These are phyloP conservation scores for Ramichloridium luteum DNA, from an alignment of 2,329 filamentous ascomycete genomes.

Conservation along the genomic window DNA sequence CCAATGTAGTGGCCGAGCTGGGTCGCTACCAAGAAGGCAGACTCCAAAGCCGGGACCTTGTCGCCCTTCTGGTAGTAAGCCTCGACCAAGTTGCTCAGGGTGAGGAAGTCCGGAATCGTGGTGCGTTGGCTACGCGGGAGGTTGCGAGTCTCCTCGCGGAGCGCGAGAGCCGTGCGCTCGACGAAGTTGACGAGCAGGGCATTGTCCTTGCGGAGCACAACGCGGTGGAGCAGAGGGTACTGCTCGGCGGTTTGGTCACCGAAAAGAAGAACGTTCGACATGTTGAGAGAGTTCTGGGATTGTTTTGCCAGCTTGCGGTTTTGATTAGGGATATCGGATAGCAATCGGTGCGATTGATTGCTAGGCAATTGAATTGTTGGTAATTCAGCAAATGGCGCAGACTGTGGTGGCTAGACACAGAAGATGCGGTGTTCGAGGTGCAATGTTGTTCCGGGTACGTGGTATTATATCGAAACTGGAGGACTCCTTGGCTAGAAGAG, in stretches of 20 bases:
- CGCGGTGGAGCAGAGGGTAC: conserved; percentile 45
- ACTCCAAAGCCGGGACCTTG: conserved; percentile 53
- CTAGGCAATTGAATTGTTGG: too few relatives aligned
- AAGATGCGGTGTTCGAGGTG: conserved; percentile 4
- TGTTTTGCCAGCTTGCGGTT: background rate
- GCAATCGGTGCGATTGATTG: too few relatives aligned
- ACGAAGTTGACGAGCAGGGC: conserved; percentile 52
- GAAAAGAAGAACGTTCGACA: conserved; percentile 47
- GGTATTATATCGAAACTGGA: too few relatives aligned
- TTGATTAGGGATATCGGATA: background rate
- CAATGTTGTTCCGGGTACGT: too few relatives aligned
- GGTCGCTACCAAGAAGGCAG: conserved; percentile 50
- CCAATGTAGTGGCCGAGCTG: conserved; percentile 60
- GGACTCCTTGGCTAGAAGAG: too few relatives aligned
- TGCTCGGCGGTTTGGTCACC: conserved; percentile 61
- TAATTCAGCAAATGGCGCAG: conserved; percentile 2
- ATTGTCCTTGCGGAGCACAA: conserved; percentile 37
- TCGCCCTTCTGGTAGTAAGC: conserved; percentile 45
- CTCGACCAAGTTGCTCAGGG: conserved; percentile 52
- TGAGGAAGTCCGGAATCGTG: conserved; percentile 50
- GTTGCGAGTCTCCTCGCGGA: conserved; percentile 48
- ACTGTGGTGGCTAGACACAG: conserved; percentile 26
- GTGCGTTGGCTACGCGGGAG: conserved; percentile 46
- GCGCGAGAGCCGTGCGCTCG: conserved; percentile 43
- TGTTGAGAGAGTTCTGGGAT: conserved; percentile 12